phyloP scores from a whole-genome alignment of 2,329 filamentous ascomycete species.

The Fusarium subglutinans region DNA sequence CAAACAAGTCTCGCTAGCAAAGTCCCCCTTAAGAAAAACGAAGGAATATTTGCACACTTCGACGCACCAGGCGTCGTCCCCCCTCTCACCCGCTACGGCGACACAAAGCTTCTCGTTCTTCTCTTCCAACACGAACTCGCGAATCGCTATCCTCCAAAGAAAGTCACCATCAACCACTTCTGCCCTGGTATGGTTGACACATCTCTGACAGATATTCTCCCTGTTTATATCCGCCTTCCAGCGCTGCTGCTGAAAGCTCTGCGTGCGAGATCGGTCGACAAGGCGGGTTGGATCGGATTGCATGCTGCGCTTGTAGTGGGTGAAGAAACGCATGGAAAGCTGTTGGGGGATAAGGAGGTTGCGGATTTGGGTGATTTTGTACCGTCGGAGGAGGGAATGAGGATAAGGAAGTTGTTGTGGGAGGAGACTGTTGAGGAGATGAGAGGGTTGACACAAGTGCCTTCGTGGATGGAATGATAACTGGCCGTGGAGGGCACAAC shows the following conservation, averaged over 20 bases:
- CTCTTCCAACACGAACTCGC: constrained; percentile 33
- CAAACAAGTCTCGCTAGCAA: constrained; percentile 1
- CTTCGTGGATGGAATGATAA: background rate
- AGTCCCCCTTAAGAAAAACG: background rate
- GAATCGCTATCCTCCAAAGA: background rate
- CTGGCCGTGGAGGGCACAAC: no score
- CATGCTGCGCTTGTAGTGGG: constrained; percentile 29
- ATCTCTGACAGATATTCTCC: constrained; percentile 13
- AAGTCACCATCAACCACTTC: background rate
- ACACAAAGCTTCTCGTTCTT: constrained; percentile 11
- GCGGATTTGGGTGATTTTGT: background rate
- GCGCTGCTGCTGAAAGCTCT: background rate
- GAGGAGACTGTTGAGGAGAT: constrained; percentile 1
- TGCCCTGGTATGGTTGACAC: constrained; percentile 15
- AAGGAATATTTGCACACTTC: background rate
- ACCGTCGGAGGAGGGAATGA: background rate
- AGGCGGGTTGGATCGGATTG: constrained; percentile 25
- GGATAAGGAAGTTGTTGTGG: background rate
- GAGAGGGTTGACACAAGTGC: background rate
- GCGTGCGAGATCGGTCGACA: constrained; percentile 10
- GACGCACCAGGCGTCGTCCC: background rate
- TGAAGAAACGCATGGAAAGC: constrained; percentile 18
- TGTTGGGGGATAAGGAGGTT: constrained; percentile 17
- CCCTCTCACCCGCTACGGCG: background rate
- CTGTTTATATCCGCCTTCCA: constrained; percentile 16